Conservation (phyloP, 108 stramenopile species). For the Seminavis robusta region DNA sequence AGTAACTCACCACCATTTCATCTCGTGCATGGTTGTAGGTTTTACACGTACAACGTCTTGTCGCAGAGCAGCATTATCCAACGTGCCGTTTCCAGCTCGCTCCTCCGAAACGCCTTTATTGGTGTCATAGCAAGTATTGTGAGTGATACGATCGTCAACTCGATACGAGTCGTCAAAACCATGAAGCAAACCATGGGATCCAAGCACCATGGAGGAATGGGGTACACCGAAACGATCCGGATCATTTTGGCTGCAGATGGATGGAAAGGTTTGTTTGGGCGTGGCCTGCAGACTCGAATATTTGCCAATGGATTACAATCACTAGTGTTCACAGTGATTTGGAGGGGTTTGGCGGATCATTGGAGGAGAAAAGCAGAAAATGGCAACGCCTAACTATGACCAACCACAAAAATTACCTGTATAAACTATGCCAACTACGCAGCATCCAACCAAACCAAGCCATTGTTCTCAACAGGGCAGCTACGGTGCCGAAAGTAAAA, state of each 20-base stretch:
- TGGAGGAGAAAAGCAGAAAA: no score
- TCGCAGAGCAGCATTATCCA: conserved; percentile 32
- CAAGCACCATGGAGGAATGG: conserved; percentile 45
- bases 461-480: no score
- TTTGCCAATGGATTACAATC: conserved; percentile 82
- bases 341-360: conserved; percentile 77
- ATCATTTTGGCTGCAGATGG: conserved; percentile 83
- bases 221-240: conserved; percentile 62
- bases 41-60: conserved; percentile 70
- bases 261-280: conserved; percentile 81
- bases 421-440: no score
- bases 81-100: conserved; percentile 25
- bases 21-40: conserved; percentile 13
- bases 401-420: no score
- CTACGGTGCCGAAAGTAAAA: no score
- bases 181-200: conserved; percentile 79
- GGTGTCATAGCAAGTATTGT: conserved; percentile 75
- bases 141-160: conserved; percentile 76
- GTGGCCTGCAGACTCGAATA: conserved; percentile 73
- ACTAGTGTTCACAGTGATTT: conserved; percentile 75
- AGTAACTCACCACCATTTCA: neutral
- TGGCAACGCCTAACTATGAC: no score
- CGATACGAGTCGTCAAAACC: conserved; percentile 83
- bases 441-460: no score
- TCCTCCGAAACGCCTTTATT: conserved; percentile 64